phyloP scores from a whole-genome alignment of 2,329 filamentous ascomycete species.

The Coniochaeta sp. region DNA sequence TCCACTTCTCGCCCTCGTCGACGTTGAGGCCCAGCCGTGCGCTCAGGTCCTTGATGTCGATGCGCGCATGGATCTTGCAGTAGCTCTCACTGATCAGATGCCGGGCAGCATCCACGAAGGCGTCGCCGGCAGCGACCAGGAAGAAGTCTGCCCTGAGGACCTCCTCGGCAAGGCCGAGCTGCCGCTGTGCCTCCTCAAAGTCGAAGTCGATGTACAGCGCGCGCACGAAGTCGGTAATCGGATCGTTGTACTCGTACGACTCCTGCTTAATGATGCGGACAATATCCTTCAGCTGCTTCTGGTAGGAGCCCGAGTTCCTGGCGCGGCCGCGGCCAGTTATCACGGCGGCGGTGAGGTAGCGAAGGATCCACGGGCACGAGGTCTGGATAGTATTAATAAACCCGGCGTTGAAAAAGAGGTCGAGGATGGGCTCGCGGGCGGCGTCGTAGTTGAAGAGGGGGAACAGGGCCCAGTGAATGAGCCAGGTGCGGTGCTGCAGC shows the following conservation, averaged over 20 bases:
- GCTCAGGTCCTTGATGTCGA: conserved; percentile 96
- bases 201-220: conserved; percentile 94
- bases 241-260: conserved; percentile 94
- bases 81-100: conserved; percentile 98
- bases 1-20: conserved; percentile 99
- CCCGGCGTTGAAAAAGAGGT: conserved; percentile 92
- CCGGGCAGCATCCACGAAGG: conserved; percentile 87
- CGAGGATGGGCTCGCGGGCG: conserved; percentile 83
- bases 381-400: conserved; percentile 99
- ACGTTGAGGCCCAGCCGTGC: conserved; percentile 84
- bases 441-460: conserved; percentile 97
- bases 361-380: conserved; percentile 89
- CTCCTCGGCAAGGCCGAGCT: conserved; percentile 80
- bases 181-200: conserved; percentile 91
- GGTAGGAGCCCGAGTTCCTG: conserved; percentile 79
- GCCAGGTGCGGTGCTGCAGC: conserved; percentile 92
- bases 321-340: conserved; percentile 82
- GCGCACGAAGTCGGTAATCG: conserved; percentile 92
- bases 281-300: conserved; percentile 98
- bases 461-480: conserved; percentile 98
- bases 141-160: conserved; percentile 95
- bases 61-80: conserved; percentile 99
- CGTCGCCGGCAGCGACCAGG: conserved; percentile 74
- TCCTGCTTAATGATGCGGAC: conserved; percentile 95
- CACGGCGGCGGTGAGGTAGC: conserved; percentile 88